These are phyloP conservation scores for Coffea eugenioides DNA, from an alignment of 257 asterid species.

Conservation along the genomic window DNA sequence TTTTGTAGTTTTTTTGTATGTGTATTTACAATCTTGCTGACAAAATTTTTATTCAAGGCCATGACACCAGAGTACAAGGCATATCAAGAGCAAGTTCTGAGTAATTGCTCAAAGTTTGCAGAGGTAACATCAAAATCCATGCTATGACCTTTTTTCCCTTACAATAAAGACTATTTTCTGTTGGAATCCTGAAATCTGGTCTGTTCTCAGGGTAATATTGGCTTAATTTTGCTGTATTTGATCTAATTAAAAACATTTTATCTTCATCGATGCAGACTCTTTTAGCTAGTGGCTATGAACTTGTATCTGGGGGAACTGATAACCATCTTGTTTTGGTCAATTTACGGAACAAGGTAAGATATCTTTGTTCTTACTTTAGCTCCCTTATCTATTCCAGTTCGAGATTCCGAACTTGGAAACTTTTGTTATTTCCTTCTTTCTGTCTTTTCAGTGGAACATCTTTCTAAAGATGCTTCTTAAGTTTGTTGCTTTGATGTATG, in stretches of 20 bases:
- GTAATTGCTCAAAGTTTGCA: constrained; percentile 84
- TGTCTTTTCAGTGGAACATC: not conserved
- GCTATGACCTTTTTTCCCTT: not conserved
- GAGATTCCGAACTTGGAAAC: not conserved
- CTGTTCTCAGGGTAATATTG: not conserved
- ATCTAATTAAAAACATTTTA: constrained; percentile 5
- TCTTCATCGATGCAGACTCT: constrained; percentile 51
- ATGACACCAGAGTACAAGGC: constrained; percentile 91
- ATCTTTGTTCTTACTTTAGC: not conserved
- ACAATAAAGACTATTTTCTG: not conserved
- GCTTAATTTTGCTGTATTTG: not conserved
- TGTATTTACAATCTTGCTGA: constrained; percentile 11
- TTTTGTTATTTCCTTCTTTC: not conserved
- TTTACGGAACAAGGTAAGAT: constrained; percentile 59
- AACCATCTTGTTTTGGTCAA: constrained; percentile 74
- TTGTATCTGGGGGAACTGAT: constrained; percentile 70
- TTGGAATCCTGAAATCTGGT: constrained; percentile 5
- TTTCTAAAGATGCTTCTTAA: no score
- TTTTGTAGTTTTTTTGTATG: not conserved
- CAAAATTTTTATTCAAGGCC: constrained; percentile 43
- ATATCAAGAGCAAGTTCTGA: constrained; percentile 90
- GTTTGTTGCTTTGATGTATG: not conserved
- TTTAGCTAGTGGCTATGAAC: constrained; percentile 69
- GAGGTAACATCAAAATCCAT: constrained; percentile 45
- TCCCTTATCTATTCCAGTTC: not conserved